A percentile compares a stretch with the other conserved stretches of the same genome.
Evolutionary conservation across 495 filamentous ascomycete species (phyloP).

Genomic region (Hyaloscypha bicolor): DNA sequence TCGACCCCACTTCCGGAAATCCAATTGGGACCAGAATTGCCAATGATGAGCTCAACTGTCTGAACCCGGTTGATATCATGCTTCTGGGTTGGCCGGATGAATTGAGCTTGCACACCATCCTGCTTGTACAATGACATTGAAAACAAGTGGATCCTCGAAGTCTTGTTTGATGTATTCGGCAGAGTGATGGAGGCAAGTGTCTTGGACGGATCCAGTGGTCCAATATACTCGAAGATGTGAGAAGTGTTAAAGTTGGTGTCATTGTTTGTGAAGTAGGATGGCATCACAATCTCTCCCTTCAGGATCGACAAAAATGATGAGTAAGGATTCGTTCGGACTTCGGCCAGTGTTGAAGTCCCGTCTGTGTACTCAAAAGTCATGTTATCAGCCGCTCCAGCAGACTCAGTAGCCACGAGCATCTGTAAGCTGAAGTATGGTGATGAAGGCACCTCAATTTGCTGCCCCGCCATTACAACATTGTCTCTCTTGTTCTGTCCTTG

Average conservation of each 20-base stretch:
- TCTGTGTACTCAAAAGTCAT: conserved; percentile 52
- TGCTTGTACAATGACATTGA: conserved; percentile 40
- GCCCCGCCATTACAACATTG: conserved; percentile 47
- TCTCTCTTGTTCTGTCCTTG: conserved; percentile 42
- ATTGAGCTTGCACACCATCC: conserved; percentile 43
- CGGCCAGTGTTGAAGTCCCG: conserved; percentile 40
- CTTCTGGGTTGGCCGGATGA: conserved; percentile 55
- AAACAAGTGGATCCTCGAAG: conserved; percentile 47
- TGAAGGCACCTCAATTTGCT: conserved; percentile 41
- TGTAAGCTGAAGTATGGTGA: conserved; percentile 47
- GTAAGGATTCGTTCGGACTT: conserved; percentile 50
- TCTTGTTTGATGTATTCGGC: conserved; percentile 38
- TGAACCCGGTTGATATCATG: conserved; percentile 44
- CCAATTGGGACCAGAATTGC: conserved; percentile 50
- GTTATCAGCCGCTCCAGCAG: conserved; percentile 44
- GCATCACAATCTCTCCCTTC: conserved; percentile 53
- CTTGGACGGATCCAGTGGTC: conserved; percentile 49
- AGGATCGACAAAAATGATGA: conserved; percentile 51
- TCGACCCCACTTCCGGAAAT: conserved; percentile 41
- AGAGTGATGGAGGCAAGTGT: conserved; percentile 45
- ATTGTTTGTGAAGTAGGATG: conserved; percentile 46
- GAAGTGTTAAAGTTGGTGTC: conserved; percentile 51
- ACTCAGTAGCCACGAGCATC: conserved; percentile 50
- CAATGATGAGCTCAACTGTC: conserved; percentile 52
- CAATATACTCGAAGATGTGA: conserved; percentile 54